Percentiles rank a stretch among this genome's conserved stretches.
phyloP scores from a whole-genome alignment of 345 rosid species.

The Trapa incisa region DNA sequence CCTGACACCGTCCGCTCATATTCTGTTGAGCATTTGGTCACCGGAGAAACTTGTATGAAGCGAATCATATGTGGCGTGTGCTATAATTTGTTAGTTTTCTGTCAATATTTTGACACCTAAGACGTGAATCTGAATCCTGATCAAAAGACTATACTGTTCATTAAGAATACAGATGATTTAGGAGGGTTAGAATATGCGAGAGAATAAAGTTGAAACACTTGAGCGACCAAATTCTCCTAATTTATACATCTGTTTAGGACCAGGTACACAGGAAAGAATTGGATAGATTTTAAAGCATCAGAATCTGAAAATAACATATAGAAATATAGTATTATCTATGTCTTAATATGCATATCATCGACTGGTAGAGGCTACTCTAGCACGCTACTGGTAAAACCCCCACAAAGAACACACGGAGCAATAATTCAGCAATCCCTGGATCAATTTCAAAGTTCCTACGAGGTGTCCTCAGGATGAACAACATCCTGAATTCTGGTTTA shows the following conservation, averaged over 20 bases:
- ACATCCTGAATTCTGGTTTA: constrained; percentile 66
- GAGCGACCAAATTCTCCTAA: constrained; percentile 4
- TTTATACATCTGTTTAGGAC: constrained; percentile 8
- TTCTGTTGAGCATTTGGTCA: not conserved
- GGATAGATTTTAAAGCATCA: constrained; percentile 2
- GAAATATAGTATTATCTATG: not conserved
- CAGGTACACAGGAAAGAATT: constrained; percentile 8
- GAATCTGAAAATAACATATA: constrained; percentile 5
- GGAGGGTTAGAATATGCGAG: not conserved
- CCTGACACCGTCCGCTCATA: not conserved
- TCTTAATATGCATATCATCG: not conserved
- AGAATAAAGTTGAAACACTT: not conserved
- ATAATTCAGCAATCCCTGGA: not conserved
- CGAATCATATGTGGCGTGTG: not conserved
- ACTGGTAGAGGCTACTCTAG: constrained; percentile 8
- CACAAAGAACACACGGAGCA: not conserved
- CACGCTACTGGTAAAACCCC: not conserved
- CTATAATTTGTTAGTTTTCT: too few species aligned
- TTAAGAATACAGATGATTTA: not conserved
- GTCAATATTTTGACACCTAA: too few species aligned
- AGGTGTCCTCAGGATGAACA: constrained; percentile 41
- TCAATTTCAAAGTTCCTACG: not conserved
- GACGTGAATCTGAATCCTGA: not conserved
- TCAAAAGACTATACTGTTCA: not conserved
- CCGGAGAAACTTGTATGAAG: not conserved